Evolutionary conservation across 441 rosid genomes (phyloP).

Genomic region (Gossypium aridum): DNA sequence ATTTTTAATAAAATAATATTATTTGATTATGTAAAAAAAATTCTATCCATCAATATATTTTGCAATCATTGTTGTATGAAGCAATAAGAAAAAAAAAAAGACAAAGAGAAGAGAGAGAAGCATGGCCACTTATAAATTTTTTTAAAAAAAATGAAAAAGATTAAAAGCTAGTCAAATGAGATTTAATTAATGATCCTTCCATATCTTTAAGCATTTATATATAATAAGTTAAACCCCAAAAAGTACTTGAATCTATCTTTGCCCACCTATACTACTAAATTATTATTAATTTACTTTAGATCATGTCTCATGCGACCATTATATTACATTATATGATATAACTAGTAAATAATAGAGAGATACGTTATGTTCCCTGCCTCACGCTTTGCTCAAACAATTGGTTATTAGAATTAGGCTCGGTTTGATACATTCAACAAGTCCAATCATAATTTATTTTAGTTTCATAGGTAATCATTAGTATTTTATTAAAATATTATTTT

Average conservation of each 20-base stretch:
- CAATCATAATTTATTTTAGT: neutral
- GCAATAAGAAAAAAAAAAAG: neutral
- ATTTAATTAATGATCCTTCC: neutral
- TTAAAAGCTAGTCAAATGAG: constrained; percentile 8
- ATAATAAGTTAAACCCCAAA: constrained; percentile 1
- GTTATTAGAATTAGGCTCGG: neutral
- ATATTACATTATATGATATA: neutral
- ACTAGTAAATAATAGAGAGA: neutral
- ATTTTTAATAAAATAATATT: neutral
- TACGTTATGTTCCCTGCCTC: neutral
- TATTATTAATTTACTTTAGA: neutral
- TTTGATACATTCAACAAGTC: constrained; percentile 2
- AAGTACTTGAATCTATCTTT: neutral
- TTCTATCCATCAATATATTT: neutral
- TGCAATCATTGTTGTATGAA: neutral
- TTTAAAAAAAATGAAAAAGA: neutral
- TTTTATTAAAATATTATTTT: too few species aligned
- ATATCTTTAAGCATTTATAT: neutral
- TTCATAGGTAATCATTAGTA: neutral
- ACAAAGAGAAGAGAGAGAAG: constrained; percentile 1
- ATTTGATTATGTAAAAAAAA: neutral
- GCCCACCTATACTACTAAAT: neutral
- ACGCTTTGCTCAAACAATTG: constrained; percentile 4
- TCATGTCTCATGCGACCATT: neutral
- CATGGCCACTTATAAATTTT: neutral